phyloP scores from a whole-genome alignment of 192 early-diverging fungal genomes.

The Backusella sp. region DNA sequence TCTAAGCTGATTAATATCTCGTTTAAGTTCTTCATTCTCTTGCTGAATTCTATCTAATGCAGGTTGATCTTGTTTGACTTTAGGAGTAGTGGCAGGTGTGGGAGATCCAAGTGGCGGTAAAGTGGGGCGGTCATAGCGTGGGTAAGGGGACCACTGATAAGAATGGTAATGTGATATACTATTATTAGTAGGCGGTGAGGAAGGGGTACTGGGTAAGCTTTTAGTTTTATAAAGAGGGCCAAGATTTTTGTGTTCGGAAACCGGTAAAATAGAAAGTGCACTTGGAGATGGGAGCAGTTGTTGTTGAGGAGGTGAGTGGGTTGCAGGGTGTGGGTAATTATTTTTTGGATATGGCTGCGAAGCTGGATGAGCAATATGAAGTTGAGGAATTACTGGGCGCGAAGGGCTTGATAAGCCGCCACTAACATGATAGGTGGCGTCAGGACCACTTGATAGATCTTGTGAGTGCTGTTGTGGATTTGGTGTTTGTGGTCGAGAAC shows the following conservation, averaged over 20 bases:
- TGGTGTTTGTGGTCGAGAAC: conserved; percentile 1
- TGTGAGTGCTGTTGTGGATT: conserved; percentile 4
- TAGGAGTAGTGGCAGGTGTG: neutral
- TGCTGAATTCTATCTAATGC: neutral
- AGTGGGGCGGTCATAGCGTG: conserved; percentile 1
- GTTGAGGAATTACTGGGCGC: conserved; percentile 14
- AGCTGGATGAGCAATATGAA: conserved; percentile 17
- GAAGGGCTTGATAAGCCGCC: neutral
- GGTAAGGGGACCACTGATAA: conserved; percentile 16
- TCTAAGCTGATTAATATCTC: conserved; percentile 14
- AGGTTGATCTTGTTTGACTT: neutral
- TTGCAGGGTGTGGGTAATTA: neutral
- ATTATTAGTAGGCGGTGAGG: neutral
- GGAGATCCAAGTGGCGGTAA: conserved; percentile 4
- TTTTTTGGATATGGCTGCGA: conserved; percentile 11
- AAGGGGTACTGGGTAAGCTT: conserved; percentile 7
- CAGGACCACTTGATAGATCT: conserved; percentile 1
- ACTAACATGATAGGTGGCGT: neutral
- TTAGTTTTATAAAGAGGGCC: conserved; percentile 6
- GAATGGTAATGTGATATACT: neutral
- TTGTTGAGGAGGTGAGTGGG: conserved; percentile 11
- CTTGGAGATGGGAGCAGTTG: conserved; percentile 11
- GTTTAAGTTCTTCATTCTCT: conserved; percentile 14
- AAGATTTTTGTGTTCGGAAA: conserved; percentile 3
- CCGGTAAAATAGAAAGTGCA: conserved; percentile 12